phyloP scores from a whole-genome alignment of 2,329 filamentous ascomycete genomes.

The Talaromyces sp. region DNA sequence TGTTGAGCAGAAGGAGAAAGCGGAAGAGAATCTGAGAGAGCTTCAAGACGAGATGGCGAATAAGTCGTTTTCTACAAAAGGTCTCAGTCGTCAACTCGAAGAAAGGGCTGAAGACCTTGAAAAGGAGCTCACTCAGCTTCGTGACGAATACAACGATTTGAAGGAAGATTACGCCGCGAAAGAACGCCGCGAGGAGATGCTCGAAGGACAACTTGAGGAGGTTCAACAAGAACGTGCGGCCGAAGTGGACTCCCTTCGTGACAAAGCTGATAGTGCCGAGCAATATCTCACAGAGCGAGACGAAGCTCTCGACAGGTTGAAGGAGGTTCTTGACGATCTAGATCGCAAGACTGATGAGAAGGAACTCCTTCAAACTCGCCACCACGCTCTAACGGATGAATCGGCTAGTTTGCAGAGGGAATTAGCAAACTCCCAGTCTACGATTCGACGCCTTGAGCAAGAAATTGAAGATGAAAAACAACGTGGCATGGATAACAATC shows the following conservation, averaged over 20 bases:
- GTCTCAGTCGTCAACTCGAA: conserved; percentile 71
- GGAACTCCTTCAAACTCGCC: conserved; percentile 65
- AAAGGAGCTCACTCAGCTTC: conserved; percentile 59
- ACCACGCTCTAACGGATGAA: conserved; percentile 66
- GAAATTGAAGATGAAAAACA: conserved; percentile 56
- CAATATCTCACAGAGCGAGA: conserved; percentile 47
- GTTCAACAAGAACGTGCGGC: conserved; percentile 41
- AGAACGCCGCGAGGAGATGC: conserved; percentile 40
- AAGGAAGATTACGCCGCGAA: conserved; percentile 48
- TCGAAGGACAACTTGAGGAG: conserved; percentile 52
- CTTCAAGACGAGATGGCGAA: conserved; percentile 76
- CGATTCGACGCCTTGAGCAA: conserved; percentile 50
- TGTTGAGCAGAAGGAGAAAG: conserved; percentile 51
- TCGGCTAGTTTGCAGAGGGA: conserved; percentile 67
- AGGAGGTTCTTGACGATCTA: conserved; percentile 60
- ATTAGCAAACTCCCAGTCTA: conserved; percentile 49
- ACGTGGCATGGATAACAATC: conserved; percentile 60
- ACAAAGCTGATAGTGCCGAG: conserved; percentile 47
- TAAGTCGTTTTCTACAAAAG: conserved; percentile 74
- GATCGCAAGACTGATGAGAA: conserved; percentile 62
- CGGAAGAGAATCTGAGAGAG: conserved; percentile 57
- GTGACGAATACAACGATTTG: conserved; percentile 47
- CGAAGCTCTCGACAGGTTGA: conserved; percentile 48
- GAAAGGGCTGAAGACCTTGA: conserved; percentile 68
- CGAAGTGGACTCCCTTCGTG: conserved; percentile 40